These are phyloP conservation scores for Fusarium sp. DNA, from an alignment of 2,329 filamentous ascomycete species.

Conservation along the genomic window DNA sequence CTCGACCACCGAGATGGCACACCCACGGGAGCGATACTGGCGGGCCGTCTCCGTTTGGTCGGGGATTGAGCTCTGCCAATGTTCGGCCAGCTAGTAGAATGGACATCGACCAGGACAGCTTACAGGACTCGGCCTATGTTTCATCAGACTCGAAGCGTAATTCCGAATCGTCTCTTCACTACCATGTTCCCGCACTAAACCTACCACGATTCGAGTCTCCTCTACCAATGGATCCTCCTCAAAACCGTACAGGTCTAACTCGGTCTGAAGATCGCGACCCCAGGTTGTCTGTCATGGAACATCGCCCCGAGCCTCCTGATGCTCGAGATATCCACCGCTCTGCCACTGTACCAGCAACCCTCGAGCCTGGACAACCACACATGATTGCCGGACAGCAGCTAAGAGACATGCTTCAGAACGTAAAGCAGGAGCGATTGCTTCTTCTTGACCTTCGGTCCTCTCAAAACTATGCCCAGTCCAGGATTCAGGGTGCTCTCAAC, in stretches of 20 bases:
- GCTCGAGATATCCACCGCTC: constrained; percentile 50
- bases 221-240: constrained; percentile 47
- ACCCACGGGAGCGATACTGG: constrained; percentile 61
- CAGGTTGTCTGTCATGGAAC: constrained; percentile 65
- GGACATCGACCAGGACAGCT: constrained; percentile 60
- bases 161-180: constrained; percentile 60
- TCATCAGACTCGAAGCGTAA: constrained; percentile 67
- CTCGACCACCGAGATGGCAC: constrained; percentile 60
- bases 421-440: constrained; percentile 63
- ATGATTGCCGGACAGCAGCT: constrained; percentile 68
- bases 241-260: constrained; percentile 50
- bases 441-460: constrained; percentile 88
- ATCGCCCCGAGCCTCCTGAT: constrained; percentile 56
- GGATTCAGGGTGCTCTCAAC: constrained; percentile 85
- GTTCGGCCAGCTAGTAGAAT: constrained; percentile 48
- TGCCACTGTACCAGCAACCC: constrained; percentile 64
- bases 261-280: constrained; percentile 64
- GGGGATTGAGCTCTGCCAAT: constrained; percentile 39
- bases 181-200: constrained; percentile 53
- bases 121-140: constrained; percentile 66
- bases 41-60: constrained; percentile 51
- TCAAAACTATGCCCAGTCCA: constrained; percentile 80
- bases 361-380: constrained; percentile 60
- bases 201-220: constrained; percentile 59
- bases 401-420: constrained; percentile 64